Percentiles rank a stretch among this genome's conserved stretches.
Evolutionary conservation across 2,329 filamentous ascomycete species (phyloP).

Genomic region (Paecilomyces variotii): DNA sequence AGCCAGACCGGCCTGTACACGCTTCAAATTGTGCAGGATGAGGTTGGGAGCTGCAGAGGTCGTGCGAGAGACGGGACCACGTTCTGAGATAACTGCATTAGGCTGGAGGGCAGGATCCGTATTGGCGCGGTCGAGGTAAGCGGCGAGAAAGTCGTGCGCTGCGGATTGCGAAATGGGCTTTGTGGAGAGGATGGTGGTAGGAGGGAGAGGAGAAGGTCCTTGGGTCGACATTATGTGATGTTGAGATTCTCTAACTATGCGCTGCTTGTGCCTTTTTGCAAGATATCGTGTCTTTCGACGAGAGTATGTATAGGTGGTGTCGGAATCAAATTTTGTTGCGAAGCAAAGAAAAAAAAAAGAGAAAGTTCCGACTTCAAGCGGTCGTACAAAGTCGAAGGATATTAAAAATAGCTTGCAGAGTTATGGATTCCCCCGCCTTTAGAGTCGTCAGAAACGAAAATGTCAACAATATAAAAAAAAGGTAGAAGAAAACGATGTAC

Average conservation of each 20-base stretch:
- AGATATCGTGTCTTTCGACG: constrained; percentile 15
- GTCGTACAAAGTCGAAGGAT: neutral
- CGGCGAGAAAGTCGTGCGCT: constrained; percentile 35
- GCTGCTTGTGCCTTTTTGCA: constrained; percentile 14
- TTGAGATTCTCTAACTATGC: constrained; percentile 1
- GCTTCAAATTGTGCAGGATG: constrained; percentile 38
- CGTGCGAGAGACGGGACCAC: constrained; percentile 35
- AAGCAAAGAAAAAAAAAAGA: neutral
- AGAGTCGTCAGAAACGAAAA: neutral
- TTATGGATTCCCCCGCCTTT: neutral
- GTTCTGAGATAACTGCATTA: constrained; percentile 36
- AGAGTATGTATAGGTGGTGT: neutral
- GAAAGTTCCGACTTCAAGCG: neutral
- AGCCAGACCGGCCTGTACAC: constrained; percentile 35
- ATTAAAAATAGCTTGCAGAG: neutral
- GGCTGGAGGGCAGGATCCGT: constrained; percentile 37
- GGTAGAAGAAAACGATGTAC: neutral
- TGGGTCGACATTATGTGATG: constrained; percentile 26
- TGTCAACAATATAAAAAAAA: neutral
- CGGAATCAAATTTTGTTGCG: neutral
- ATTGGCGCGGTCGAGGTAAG: constrained; percentile 34
- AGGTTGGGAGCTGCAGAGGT: constrained; percentile 34
- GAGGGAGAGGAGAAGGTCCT: constrained; percentile 29
- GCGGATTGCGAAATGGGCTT: constrained; percentile 28
- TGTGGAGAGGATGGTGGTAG: constrained; percentile 28